Percentiles rank a stretch among this genome's conserved stretches.
Conservation (phyloP, 202 grass and related monocot species). For the Eragrostis tef region DNA sequence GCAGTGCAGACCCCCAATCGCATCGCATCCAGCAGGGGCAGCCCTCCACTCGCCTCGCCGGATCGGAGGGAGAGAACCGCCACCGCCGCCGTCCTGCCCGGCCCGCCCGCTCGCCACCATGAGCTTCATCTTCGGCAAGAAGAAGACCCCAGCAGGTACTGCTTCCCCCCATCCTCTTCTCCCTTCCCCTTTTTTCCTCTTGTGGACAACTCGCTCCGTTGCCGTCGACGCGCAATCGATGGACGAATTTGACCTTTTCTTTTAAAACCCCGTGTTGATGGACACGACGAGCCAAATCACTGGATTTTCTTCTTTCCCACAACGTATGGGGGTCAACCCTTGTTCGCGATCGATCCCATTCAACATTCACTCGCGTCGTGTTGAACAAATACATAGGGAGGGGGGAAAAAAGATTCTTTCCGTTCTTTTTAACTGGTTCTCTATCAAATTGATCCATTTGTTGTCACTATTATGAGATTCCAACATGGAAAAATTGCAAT, state of each 20-base stretch:
- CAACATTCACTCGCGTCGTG: too few relatives aligned
- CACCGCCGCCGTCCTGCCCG: background rate
- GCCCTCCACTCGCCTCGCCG: background rate
- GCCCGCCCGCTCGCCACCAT: constrained; percentile 34
- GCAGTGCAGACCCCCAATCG: background rate
- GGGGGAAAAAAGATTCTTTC: too few relatives aligned
- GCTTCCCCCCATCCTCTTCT: too few relatives aligned
- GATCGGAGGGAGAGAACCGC: background rate
- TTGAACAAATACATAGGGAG: too few relatives aligned
- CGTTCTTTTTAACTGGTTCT: too few relatives aligned
- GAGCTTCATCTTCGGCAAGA: constrained; percentile 89
- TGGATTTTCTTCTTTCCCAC: background rate
- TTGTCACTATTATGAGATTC: too few relatives aligned
- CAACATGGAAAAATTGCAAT: too few relatives aligned
- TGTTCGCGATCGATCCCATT: too few relatives aligned
- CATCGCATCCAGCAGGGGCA: background rate
- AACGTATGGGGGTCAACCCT: background rate
- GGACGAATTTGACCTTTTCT: background rate
- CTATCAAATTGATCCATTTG: too few relatives aligned
- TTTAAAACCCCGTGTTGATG: background rate
- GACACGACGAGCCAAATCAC: background rate
- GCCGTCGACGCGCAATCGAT: background rate
- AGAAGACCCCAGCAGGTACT: constrained; percentile 75
- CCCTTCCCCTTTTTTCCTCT: too few relatives aligned
- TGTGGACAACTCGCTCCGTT: background rate